Base-by-base conservation (phyloP, 2,329 filamentous ascomycete species). In the Alternaria sp. region DNA sequence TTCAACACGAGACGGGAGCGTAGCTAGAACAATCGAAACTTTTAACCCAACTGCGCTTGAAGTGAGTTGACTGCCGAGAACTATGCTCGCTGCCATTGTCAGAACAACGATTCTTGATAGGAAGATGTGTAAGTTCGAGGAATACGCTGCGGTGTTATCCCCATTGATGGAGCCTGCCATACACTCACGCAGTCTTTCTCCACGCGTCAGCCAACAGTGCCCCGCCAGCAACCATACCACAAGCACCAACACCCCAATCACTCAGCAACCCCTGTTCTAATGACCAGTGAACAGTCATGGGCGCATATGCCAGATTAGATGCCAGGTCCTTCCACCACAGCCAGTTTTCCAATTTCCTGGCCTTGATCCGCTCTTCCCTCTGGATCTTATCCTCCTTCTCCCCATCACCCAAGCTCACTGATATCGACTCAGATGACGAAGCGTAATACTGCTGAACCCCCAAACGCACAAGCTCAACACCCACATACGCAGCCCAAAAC, bases 211-310 rank as follows among this genome's bases (percentile, higher is more conserved):
- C 74, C 52, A 87, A 71, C 60, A 76, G 71, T 49, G 83, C 80
- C 11, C 81, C 72, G 6, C 80, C 81, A 25, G 81, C 79, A 19
- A 90, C 77, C 59, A 80, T 84, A 7, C 90, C 90, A 56, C 88
- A 81, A 23, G 87, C 72, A 1, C 88, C 89, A 25, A 90, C 82
- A 74, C 85, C 81, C 63, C 84, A 82, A 63, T 90, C 87, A 36
- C 85, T 85, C 58, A 92, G 79, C 10, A 89, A 76, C 63, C 72
- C 73, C 36, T 67, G 65, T 28, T 91, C 88, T 44, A 90, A 79
- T 73, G 92, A 91, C 90, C 92, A 97, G 82, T 97, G 93, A 59
- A 95, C 75, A 65, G 92, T 95, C 77, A 97, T 83, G 30, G 94
- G 93, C 59, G 91, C 88, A 89, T 92, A 97, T 30, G 91, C 89